Evolutionary conservation across 1,284 basidiomycete species (phyloP), one percentile per base, ranked within the genome.

Genomic region (Hypsizygus ulmarius): DNA sequence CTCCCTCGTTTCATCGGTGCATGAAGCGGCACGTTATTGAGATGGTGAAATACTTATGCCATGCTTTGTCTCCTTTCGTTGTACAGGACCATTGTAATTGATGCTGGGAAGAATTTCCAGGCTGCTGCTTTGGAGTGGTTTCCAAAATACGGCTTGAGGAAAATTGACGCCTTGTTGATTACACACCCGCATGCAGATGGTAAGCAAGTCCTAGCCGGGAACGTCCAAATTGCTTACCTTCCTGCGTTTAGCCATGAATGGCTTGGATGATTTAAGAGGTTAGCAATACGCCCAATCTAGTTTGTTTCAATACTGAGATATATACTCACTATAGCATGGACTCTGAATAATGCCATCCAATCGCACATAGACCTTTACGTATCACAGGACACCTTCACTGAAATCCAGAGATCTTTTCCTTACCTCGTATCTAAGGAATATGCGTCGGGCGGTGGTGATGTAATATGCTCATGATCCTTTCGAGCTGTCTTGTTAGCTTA

Each of bases 141-240:
- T 66, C 88, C 89, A 8, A 82, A 81, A 59, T 82, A 85, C 59
- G 78, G 79, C 10, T 65, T 92, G 43, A 74, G 89, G 50, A 72
- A 72, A 54, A 90, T 92, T 53, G 88, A 91, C 61, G 89, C 84
- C 28, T 73, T 92, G 9, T 69, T 92, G 16, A 78, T 92, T 35
- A 90, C 88, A 0, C 89, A 92, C 66, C 79, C 84, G 8, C 87
- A 89, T 63, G 86, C 87, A 51, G 87, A 89, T 64, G 85, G 84
- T 87, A 55, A 40, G 77, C 64, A 12, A 40, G 36, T 50, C 34
- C 15, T 39, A 45, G 21, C 25, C 49, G 34, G 29, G 28, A 18
- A 32, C 48, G 39, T 39, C 16, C 35, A 12, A 37, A 36, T 45
- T 47, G 43, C 53, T 55, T 46, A 58, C 51, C 39, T 44, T 51